Conservation (phyloP, 2,329 filamentous ascomycete species). For the Arthroderma sp. region DNA sequence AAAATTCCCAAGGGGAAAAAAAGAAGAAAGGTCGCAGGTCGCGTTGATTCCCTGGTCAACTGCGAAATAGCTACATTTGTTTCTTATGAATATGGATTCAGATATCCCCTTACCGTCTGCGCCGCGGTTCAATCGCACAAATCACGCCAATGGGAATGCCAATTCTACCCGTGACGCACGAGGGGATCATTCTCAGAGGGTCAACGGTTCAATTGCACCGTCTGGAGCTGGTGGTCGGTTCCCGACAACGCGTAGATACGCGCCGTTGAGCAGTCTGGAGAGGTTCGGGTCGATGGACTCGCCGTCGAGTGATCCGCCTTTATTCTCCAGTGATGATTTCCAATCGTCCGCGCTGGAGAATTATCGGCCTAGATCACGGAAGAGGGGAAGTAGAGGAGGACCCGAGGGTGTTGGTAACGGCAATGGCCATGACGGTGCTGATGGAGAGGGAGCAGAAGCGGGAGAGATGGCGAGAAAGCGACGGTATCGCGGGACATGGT, state of each 20-base stretch:
- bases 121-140: constrained; percentile 11
- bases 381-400: constrained; percentile 13
- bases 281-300: background rate
- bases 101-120: constrained; percentile 24
- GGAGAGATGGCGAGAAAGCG: constrained; percentile 21
- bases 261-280: constrained; percentile 9
- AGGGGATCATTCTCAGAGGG: no score
- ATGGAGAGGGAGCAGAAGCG: constrained; percentile 2
- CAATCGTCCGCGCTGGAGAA: constrained; percentile 34
- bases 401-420: constrained; percentile 12
- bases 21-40: no score
- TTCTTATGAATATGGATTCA: constrained; percentile 20
- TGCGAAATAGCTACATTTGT: background rate
- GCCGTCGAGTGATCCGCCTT: constrained; percentile 31
- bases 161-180: no score
- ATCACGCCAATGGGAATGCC: no score
- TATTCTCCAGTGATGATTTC: constrained; percentile 37
- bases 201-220: no score
- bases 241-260: constrained; percentile 24
- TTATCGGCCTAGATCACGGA: constrained; percentile 15
- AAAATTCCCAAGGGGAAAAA: background rate
- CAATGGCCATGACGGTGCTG: background rate
- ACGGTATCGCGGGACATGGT: constrained; percentile 34
- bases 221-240: constrained; percentile 9
- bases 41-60: background rate